Base-by-base conservation (phyloP, 768 basidiomycete species). In the Mrakia blollopis region DNA sequence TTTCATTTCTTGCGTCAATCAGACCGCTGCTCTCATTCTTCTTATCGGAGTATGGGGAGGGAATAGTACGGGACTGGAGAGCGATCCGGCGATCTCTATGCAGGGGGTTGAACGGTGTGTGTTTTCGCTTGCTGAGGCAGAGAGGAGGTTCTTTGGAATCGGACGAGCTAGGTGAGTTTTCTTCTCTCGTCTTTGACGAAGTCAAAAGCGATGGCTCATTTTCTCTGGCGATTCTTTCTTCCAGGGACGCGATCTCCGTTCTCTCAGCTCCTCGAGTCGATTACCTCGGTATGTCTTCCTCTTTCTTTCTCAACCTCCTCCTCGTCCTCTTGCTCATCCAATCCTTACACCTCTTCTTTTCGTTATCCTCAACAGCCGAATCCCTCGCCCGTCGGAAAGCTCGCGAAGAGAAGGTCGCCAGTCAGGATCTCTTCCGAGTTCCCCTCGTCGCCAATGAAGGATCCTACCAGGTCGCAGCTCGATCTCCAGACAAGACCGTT, bases 231-330 rank as follows among this genome's bases (percentile, higher is more conserved):
- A 23, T 32, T 21, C 25, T 32, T 10, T 8, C 50, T 32, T 28
- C 25, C 71, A 77, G 76, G 52, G 76, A 77, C 47, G 76, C 76
- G 8, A 72, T 77, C 54, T 65, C 76, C 14, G 76, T 77, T 7
- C 71, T 77, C 6, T 62, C 70, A 16, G 76, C 76, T 11, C 63
- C 76, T 73, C 61, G 76, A 0, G 23, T 73, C n/a, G 76, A 77
- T 37, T 72, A 72, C 54, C 21, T 50, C 28, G 71, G 47, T 50
- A 4, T 18, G 47, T 50, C 7, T 18, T 14, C 14, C 44, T 47
- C 44, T 21, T 21, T 50, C 47, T 18, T 18, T 50, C 16, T 14
- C 2, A 5, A 4, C 16, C 47, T 50, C 44, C 5, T 50, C 47
- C 47, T 50, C 16, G 47, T 11, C 11, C 47, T 21, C 5, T 50